Conservation (phyloP, 2,329 filamentous ascomycete species). For the Cladosporium colombiae region DNA sequence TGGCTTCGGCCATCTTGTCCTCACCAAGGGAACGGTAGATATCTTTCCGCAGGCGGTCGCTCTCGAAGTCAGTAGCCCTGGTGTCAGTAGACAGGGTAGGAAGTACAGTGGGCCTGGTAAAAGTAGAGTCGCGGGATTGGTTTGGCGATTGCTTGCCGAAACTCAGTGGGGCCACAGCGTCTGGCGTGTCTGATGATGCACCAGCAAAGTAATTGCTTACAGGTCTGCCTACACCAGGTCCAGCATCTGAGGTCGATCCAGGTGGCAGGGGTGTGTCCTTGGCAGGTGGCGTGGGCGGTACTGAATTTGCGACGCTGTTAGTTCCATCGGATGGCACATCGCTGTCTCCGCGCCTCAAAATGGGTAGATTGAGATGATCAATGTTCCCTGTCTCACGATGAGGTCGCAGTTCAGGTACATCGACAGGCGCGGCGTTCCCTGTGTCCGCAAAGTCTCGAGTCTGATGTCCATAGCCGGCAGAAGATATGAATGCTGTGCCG, state of each 20-base stretch:
- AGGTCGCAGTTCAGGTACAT: conserved; percentile 21
- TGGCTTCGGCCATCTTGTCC: conserved; percentile 27
- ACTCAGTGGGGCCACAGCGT: conserved; percentile 12
- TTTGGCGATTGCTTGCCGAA: conserved; percentile 14
- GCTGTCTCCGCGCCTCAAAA: conserved; percentile 4
- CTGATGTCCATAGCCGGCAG: conserved; percentile 38
- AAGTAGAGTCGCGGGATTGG: neutral
- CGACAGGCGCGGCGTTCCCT: conserved; percentile 28
- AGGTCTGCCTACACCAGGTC: conserved; percentile 28
- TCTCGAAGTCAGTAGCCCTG: conserved; percentile 62
- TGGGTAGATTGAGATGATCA: neutral
- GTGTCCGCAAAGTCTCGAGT: conserved; percentile 38
- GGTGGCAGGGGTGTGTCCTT: conserved; percentile 46
- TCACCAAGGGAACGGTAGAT: conserved; percentile 71
- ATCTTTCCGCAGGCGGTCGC: conserved; percentile 70
- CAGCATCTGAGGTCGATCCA: conserved; percentile 6
- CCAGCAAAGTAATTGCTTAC: conserved; percentile 27
- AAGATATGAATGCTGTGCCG: conserved; percentile 47
- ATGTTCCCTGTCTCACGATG: conserved; percentile 16
- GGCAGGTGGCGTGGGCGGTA: conserved; percentile 48
- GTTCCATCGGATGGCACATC: conserved; percentile 21
- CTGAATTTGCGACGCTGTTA: conserved; percentile 23
- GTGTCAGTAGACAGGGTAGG: conserved; percentile 27
- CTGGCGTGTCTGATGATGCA: conserved; percentile 10
- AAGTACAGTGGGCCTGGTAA: conserved; percentile 8